These are phyloP conservation scores for Apiotrichum laibachii DNA, from an alignment of 1,284 basidiomycete species.

Conservation along the genomic window DNA sequence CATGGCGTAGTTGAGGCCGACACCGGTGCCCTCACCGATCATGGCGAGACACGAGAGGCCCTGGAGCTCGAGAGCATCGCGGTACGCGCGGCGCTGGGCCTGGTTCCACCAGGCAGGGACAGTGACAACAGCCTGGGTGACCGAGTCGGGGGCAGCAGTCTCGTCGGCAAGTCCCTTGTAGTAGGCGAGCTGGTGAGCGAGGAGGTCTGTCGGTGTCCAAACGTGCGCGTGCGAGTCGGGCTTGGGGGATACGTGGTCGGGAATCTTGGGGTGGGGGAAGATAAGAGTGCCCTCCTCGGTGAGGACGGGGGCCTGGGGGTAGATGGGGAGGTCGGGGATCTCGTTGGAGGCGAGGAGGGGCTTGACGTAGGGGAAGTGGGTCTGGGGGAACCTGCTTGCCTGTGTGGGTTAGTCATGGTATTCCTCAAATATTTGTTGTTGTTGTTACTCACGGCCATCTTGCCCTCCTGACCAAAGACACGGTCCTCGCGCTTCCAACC, in stretches of 20 bases:
- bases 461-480: constrained; percentile 83
- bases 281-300: constrained; percentile 57
- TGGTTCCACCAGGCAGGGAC: constrained; percentile 85
- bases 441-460: constrained; percentile 66
- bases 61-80: constrained; percentile 86
- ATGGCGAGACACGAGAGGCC: constrained; percentile 79
- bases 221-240: constrained; percentile 53
- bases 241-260: constrained; percentile 60
- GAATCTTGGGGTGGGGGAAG: constrained; percentile 68
- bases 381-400: constrained; percentile 85
- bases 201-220: constrained; percentile 83
- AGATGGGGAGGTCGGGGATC: constrained; percentile 55
- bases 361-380: constrained; percentile 85
- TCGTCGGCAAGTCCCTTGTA: constrained; percentile 82
- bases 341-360: constrained; percentile 62
- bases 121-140: constrained; percentile 76
- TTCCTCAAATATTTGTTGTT: neutral
- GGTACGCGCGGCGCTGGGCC: constrained; percentile 79
- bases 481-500: constrained; percentile 84
- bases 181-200: constrained; percentile 92
- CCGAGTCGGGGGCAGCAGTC: constrained; percentile 60
- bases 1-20: constrained; percentile 95
- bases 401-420: constrained; percentile 39
- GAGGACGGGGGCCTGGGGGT: constrained; percentile 39
- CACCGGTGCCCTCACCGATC: constrained; percentile 88